Conservation (phyloP, 164 flowering plant genomes). For the Stephania japonica region DNA sequence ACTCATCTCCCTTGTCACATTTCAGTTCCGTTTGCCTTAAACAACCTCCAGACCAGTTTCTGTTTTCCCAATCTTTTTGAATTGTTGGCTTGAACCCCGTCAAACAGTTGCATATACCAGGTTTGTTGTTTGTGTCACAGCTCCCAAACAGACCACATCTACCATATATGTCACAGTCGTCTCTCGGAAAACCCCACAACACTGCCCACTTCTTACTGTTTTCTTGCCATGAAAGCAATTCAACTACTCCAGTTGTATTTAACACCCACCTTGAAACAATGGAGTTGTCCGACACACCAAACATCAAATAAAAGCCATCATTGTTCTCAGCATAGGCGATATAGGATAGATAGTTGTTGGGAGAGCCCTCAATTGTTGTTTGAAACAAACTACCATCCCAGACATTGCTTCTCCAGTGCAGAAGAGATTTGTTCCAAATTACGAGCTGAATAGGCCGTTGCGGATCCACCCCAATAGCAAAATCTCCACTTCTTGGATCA, state of each 20-base stretch:
- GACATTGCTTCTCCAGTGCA: background rate
- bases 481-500: background rate
- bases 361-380: background rate
- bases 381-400: background rate
- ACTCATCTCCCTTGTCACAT: background rate
- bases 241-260: background rate
- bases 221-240: background rate
- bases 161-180: slow-evolving; percentile 9
- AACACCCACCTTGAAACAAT: background rate
- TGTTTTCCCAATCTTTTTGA: background rate
- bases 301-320: background rate
- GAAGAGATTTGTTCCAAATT: slow-evolving; percentile 7
- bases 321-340: background rate
- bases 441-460: slow-evolving; percentile 24
- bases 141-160: slow-evolving; percentile 13
- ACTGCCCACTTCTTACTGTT: background rate
- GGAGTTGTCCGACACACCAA: background rate
- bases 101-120: slow-evolving; percentile 4
- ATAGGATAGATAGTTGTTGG: background rate
- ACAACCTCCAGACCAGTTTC: background rate
- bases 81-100: background rate
- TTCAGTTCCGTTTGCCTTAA: background rate
- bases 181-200: background rate
- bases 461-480: slow-evolving; percentile 5
- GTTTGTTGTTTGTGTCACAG: slow-evolving; percentile 1